Base-by-base conservation (phyloP, 2,329 filamentous ascomycete species). In the Teratosphaeria viscida region DNA sequence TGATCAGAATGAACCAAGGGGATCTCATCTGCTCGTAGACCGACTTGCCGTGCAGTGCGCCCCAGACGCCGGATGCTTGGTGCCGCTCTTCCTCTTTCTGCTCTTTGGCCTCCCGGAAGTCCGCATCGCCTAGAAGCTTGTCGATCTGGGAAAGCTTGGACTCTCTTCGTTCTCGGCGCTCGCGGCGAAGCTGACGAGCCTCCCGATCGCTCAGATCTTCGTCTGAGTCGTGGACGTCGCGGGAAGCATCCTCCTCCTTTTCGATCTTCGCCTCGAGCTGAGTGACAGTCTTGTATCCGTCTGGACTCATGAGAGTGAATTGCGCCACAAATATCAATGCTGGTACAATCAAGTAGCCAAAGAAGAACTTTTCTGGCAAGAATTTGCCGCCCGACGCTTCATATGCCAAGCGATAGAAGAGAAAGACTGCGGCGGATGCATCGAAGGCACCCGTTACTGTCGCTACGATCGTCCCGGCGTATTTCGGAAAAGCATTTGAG, bases 1-100 rank as follows among this genome's bases (percentile, higher is more conserved):
- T 88, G 67, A 95, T 89, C 43, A 95, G 80, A 19, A 90, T 78
- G 72, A 94, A 96, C 90, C 90, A 96, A 0, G 87, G 87, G 2
- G 87, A 89, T 7, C 76, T 73, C 65, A 96, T 87, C 74, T 96
- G 92, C 67, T 89, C 76, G 26, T 79, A 68, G 0, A 89, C 88
- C 0, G 87, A 83, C 64, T 80, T 79, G 56, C 85, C 85, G 70
- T 96, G 92, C 74, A 96, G 82, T 26, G 87, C 87, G 29, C 92
- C 92, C 88, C 90, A 96, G 37, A 96, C 88, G 4, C 90, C 90
- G 19, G 55, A 62, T 6, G 57, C 55, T 12, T 58, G 55, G 19
- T 60, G 59, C 10, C 61, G 59, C 14, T 66, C 62, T 47, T 64
- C 64, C 19, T 66, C 61, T 14, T 64, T 61, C 54, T 64, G 56